Percentiles rank a stretch among this genome's conserved stretches.
Conservation (phyloP, 352 stramenopile species). For the Globisporangium abappressorium region DNA sequence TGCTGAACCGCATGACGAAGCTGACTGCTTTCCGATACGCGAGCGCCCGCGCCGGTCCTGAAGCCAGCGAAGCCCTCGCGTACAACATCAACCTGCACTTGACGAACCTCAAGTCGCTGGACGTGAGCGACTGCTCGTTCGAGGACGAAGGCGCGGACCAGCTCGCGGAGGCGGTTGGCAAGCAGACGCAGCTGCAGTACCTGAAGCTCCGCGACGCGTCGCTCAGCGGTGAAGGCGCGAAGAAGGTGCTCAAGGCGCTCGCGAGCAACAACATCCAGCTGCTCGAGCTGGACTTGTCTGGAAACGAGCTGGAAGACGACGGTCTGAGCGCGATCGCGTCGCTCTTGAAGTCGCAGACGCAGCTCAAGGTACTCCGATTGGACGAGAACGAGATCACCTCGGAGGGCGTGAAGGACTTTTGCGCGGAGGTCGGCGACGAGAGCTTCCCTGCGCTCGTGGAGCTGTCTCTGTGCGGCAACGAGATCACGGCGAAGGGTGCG, state of each 20-base stretch:
- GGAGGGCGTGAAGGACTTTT: slow-evolving; percentile 40
- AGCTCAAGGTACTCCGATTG: slow-evolving; percentile 58
- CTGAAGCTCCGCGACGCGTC: slow-evolving; percentile 91
- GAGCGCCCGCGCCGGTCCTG: slow-evolving; percentile 54
- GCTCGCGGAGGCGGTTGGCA: slow-evolving; percentile 66
- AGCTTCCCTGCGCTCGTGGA: slow-evolving; percentile 41
- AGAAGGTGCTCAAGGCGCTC: slow-evolving; percentile 66
- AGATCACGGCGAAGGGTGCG: slow-evolving; percentile 75
- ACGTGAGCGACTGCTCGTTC: slow-evolving; percentile 93
- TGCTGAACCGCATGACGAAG: slow-evolving; percentile 46
- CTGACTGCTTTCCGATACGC: slow-evolving; percentile 64
- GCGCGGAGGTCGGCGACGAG: slow-evolving; percentile 22
- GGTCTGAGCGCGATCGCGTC: slow-evolving; percentile 56
- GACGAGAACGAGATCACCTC: slow-evolving; percentile 86
- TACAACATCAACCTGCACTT: slow-evolving; percentile 45
- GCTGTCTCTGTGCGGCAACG: slow-evolving; percentile 65
- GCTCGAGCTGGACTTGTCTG: slow-evolving; percentile 84
- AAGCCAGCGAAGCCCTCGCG: slow-evolving; percentile 51
- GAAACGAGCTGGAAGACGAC: slow-evolving; percentile 85
- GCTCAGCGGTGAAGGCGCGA: slow-evolving; percentile 74
- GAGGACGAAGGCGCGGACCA: slow-evolving; percentile 62
- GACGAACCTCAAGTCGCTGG: slow-evolving; percentile 65
- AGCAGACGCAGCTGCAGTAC: slow-evolving; percentile 62
- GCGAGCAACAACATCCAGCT: slow-evolving; percentile 61
- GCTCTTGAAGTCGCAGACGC: slow-evolving; percentile 51